Conservation (phyloP, 495 filamentous ascomycete genomes). For the Trichocladium uniseriatum region DNA sequence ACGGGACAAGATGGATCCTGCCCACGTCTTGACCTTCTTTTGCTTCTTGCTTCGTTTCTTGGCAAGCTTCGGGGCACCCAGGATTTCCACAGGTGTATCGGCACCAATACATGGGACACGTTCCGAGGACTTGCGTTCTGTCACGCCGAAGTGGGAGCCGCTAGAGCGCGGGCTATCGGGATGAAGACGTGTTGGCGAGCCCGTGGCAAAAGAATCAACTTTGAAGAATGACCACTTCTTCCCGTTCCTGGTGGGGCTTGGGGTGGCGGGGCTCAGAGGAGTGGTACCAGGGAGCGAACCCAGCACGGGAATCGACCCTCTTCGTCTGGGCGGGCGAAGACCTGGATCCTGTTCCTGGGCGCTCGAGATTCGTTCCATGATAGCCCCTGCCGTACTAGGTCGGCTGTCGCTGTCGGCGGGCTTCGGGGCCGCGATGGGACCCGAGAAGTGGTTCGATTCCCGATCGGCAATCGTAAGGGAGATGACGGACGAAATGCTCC, state of each 20-base stretch:
- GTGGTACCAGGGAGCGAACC: slow-evolving; percentile 25
- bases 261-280: slow-evolving; percentile 23
- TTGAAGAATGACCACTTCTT: slow-evolving; percentile 49
- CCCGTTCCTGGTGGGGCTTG: slow-evolving; percentile 38
- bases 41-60: slow-evolving; percentile 58
- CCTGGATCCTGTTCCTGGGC: slow-evolving; percentile 24
- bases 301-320: slow-evolving; percentile 45
- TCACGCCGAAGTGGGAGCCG: slow-evolving; percentile 19
- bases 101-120: slow-evolving; percentile 3
- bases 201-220: slow-evolving; percentile 35
- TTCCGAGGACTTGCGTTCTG: slow-evolving; percentile 14
- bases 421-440: slow-evolving; percentile 21
- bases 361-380: slow-evolving; percentile 39
- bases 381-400: slow-evolving; percentile 45
- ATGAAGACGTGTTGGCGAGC: slow-evolving; percentile 34
- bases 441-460: slow-evolving; percentile 21
- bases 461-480: slow-evolving; percentile 39
- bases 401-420: slow-evolving; percentile 31
- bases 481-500: slow-evolving; percentile 54
- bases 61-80: slow-evolving; percentile 13
- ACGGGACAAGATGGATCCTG: slow-evolving; percentile 62
- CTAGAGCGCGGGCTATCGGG: slow-evolving; percentile 32
- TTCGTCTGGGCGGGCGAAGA: slow-evolving; percentile 29
- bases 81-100: background rate
- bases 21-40: slow-evolving; percentile 75